These are phyloP conservation scores for Spathaspora sp. DNA, from an alignment of 1,139 yeast genomes.

Conservation along the genomic window DNA sequence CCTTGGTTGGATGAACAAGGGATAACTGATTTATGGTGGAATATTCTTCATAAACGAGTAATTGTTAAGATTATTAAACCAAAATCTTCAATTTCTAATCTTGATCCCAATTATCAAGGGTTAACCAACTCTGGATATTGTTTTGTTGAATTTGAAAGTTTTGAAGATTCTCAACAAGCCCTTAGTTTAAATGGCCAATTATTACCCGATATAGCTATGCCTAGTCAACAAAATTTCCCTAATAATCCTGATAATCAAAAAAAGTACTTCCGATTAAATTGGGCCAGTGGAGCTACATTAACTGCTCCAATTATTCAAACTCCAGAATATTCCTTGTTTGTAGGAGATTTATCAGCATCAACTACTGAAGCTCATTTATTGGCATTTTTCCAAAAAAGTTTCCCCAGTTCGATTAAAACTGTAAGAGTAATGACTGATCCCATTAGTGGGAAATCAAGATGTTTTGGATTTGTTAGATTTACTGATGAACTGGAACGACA, in stretches of 20 bases:
- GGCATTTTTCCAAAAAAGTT: conserved; percentile 63
- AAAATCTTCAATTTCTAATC: conserved; percentile 22
- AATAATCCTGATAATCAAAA: conserved; percentile 54
- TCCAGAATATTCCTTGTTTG: conserved; percentile 51
- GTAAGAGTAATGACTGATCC: conserved; percentile 80
- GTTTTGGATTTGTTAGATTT: conserved; percentile 76
- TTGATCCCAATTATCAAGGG: conserved; percentile 27
- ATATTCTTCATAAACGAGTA: conserved; percentile 39
- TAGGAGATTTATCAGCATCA: conserved; percentile 75
- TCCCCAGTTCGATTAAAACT: conserved; percentile 60
- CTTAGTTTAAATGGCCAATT: conserved; percentile 62
- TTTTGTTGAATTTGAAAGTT: conserved; percentile 63
- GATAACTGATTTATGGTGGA: conserved; percentile 61
- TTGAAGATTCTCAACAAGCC: conserved; percentile 66
- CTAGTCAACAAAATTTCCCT: conserved; percentile 43
- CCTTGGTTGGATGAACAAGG: conserved; percentile 68
- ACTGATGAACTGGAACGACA: conserved; percentile 62
- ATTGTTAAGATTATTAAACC: conserved; percentile 57
- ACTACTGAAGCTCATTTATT: conserved; percentile 70
- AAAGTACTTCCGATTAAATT: conserved; percentile 63
- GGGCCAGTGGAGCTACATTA: conserved; percentile 70
- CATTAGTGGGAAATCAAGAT: conserved; percentile 66
- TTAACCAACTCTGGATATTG: conserved; percentile 69
- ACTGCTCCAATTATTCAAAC: conserved; percentile 46
- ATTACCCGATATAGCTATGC: conserved; percentile 57